Percentiles rank a stretch among this genome's conserved stretches.
phyloP scores from a whole-genome alignment of 176 grass and related monocot species.

The Oryza glumipatula region DNA sequence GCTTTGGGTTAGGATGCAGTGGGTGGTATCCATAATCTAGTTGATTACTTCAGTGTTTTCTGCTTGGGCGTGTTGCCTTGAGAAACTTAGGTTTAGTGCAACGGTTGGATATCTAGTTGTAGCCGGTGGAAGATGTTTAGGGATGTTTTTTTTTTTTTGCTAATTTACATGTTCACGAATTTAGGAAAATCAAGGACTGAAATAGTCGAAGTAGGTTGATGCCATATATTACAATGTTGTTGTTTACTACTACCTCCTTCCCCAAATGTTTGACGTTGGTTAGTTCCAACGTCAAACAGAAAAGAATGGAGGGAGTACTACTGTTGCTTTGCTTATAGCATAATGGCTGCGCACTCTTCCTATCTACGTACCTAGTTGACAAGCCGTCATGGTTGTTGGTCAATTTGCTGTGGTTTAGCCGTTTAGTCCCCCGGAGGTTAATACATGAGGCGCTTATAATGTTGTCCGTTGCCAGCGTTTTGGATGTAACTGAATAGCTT shows the following conservation, averaged over 20 bases:
- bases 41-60: not conserved
- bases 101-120: not conserved
- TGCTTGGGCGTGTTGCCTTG: not conserved
- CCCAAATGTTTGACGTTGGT: too few species aligned
- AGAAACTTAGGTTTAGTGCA: not conserved
- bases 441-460: not conserved
- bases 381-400: not conserved
- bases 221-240: not conserved
- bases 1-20: not conserved
- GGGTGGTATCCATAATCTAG: not conserved
- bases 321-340: not conserved
- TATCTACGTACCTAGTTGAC: not conserved
- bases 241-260: not conserved
- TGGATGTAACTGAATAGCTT: not conserved
- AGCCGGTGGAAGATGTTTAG: not conserved
- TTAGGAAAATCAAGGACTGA: not conserved
- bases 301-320: too few species aligned
- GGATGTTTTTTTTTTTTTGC: not conserved
- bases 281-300: too few species aligned
- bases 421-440: not conserved
- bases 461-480: not conserved
- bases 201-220: not conserved
- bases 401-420: not conserved
- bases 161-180: not conserved
- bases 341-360: not conserved